Base-by-base conservation (phyloP, 2,329 filamentous ascomycete genomes). In the Aspergillus sp. region DNA sequence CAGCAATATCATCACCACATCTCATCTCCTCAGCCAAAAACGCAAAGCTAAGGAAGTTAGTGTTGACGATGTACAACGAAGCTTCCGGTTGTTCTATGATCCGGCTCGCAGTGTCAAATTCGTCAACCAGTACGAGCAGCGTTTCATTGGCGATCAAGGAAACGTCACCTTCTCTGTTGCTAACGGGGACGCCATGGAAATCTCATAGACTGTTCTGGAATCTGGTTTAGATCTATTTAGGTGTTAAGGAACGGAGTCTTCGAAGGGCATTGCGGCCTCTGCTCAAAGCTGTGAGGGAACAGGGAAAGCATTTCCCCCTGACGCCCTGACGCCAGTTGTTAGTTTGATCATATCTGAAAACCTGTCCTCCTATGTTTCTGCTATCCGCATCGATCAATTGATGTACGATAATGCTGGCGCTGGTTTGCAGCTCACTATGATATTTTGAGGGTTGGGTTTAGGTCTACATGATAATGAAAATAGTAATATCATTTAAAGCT, bases 1-100 rank as follows among this genome's bases (percentile, higher is more conserved):
- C n/a, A 96, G 92, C 81, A 97, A 99, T 76, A 88, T 99, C 59
- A 97, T 99, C 79, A 96, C 91, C 23, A 97, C 95, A 1, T 95
- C 92, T 5, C 91, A 96, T 77, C 85, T 99, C 49, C 85, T 98
- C 54, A 88, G 88, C 64, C 88, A 91, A 71, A 98, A 97, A 85
- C 87, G 93, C 67, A 90, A 89, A 72, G 89, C 90, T 17, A 92
- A 91, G 77, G 89, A 94, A 72, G 91, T 99, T 52, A 87, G 85
- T 60, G 85, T 97, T 61, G 88, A 92, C 59, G 95, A 99, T 73
- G 93, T 99, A 13, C 91, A 97, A 82, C 88, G 94, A 69, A 96
- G 92, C 80, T 99, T 94, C 83, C 85, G 89, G 73, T 86, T 99
- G 53, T 99, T 99, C 81, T 97, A 94, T 79, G 95, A 99, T 76